Evolutionary conservation across 2,329 filamentous ascomycete genomes (phyloP).

Genomic region (Aspergillus sojae): DNA sequence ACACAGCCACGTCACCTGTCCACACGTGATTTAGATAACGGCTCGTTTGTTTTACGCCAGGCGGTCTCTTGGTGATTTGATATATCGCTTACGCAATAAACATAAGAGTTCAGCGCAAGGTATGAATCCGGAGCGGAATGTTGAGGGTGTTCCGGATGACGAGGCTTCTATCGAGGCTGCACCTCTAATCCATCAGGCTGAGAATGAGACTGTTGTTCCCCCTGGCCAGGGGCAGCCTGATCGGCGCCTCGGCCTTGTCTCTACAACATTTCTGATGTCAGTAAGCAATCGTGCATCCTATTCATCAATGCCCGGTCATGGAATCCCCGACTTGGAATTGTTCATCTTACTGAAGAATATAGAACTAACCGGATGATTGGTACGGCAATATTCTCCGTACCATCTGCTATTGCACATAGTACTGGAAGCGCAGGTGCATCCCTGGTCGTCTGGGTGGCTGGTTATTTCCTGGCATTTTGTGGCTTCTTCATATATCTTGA

Average conservation of each 20-base stretch:
- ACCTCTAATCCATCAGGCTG: background rate
- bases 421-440: constrained; percentile 67
- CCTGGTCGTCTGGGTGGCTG: constrained; percentile 63
- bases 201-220: background rate
- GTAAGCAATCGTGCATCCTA: background rate
- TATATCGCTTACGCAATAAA: background rate
- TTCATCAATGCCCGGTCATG: background rate
- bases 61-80: background rate
- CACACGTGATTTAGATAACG: background rate
- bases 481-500: constrained; percentile 65
- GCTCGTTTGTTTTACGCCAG: background rate
- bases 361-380: constrained; percentile 59
- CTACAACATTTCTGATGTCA: constrained; percentile 9
- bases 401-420: constrained; percentile 64
- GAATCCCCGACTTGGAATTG: background rate
- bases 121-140: background rate
- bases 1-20: background rate
- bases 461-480: constrained; percentile 61
- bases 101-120: background rate
- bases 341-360: background rate
- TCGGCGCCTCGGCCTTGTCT: constrained; percentile 6
- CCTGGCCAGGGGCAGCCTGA: background rate
- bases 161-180: background rate
- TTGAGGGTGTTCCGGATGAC: background rate
- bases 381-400: constrained; percentile 71